Conservation (phyloP, 1,284 basidiomycete genomes). For the Spongiforma sp. region DNA sequence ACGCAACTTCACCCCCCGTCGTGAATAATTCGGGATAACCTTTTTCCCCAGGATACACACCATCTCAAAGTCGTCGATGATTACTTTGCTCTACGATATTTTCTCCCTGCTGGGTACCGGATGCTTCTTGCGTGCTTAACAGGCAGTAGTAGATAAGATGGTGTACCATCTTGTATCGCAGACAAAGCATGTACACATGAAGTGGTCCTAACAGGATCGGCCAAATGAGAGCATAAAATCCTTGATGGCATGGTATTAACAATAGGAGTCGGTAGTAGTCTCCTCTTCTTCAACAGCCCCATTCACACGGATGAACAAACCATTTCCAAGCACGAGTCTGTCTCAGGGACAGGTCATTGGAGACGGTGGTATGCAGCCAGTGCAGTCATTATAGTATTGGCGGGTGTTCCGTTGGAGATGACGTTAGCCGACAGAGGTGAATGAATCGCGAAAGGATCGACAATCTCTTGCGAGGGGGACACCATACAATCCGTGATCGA, state of each 20-base stretch:
- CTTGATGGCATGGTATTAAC: constrained; percentile 44
- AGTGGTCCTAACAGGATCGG: constrained; percentile 66
- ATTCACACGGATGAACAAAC: constrained; percentile 76
- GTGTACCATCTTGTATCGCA: constrained; percentile 48
- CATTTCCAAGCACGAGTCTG: constrained; percentile 79
- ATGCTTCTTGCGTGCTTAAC: constrained; percentile 59
- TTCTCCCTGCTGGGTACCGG: constrained; percentile 56
- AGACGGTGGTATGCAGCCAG: constrained; percentile 79
- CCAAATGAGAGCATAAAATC: constrained; percentile 76
- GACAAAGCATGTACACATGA: constrained; percentile 57
- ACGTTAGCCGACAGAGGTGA: constrained; percentile 33
- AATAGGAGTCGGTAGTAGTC: constrained; percentile 44
- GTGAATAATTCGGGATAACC: no score
- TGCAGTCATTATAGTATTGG: constrained; percentile 60
- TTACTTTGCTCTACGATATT: constrained; percentile 70
- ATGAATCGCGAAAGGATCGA: constrained; percentile 64
- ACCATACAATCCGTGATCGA: constrained; percentile 43
- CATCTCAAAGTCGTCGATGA: constrained; percentile 95
- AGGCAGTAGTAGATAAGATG: constrained; percentile 61
- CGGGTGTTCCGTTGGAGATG: constrained; percentile 26
- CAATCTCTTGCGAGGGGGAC: constrained; percentile 59
- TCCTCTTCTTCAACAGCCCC: constrained; percentile 34
- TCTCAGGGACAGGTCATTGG: constrained; percentile 68
- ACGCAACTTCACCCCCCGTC: no score
- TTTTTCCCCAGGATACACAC: constrained; percentile 95